Conservation (phyloP, 495 filamentous ascomycete genomes). For the Penicillium goetzii region DNA sequence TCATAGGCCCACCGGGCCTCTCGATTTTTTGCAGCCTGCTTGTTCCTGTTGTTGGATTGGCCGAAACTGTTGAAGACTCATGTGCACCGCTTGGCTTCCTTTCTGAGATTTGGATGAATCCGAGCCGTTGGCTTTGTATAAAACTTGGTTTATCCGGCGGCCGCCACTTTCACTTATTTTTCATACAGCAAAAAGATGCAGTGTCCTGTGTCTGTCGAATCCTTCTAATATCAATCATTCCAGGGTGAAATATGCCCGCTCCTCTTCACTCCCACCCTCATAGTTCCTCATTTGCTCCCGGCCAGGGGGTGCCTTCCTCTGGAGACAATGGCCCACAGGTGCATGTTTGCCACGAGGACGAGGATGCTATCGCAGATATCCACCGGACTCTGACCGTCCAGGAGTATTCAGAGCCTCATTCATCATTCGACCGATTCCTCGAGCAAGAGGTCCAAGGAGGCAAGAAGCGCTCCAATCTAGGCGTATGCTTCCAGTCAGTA, state of each 20-base stretch:
- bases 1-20: slow-evolving; percentile 14
- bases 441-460: slow-evolving; percentile 39
- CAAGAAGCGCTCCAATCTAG: slow-evolving; percentile 39
- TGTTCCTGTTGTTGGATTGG: slow-evolving; percentile 12
- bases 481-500: slow-evolving; percentile 43
- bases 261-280: slow-evolving; percentile 36
- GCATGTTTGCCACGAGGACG: slow-evolving; percentile 38
- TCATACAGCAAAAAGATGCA: slow-evolving; percentile 14
- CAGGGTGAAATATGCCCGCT: slow-evolving; percentile 36
- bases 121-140: slow-evolving; percentile 20
- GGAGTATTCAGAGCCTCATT: slow-evolving; percentile 42
- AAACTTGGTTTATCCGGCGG: slow-evolving; percentile 10
- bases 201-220: neutral
- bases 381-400: slow-evolving; percentile 37
- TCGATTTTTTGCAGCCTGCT: slow-evolving; percentile 6
- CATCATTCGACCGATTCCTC: slow-evolving; percentile 43
- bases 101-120: slow-evolving; percentile 18
- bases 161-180: neutral
- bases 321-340: slow-evolving; percentile 34
- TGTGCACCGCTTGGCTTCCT: slow-evolving; percentile 38
- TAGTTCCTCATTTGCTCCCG: slow-evolving; percentile 27
- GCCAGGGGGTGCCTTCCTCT: slow-evolving; percentile 21
- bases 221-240: slow-evolving; percentile 7
- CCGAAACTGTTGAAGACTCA: slow-evolving; percentile 9
- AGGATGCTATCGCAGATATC: slow-evolving; percentile 41